phyloP scores from a whole-genome alignment of 2,329 filamentous ascomycete species.

The Diplodia mutila region DNA sequence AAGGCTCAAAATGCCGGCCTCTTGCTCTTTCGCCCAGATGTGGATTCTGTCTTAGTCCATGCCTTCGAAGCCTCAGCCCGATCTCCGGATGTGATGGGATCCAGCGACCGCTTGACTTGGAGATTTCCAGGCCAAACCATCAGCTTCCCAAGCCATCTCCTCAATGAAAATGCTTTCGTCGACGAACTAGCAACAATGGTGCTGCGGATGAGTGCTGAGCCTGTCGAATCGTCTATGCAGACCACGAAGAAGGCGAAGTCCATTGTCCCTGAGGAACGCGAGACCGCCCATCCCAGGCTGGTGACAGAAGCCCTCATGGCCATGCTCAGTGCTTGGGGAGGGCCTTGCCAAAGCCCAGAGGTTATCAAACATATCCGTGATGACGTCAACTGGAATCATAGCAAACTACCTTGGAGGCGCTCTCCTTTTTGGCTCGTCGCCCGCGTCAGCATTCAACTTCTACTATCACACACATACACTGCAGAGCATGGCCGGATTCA shows the following conservation, averaged over 20 bases:
- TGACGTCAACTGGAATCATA: slow-evolving; percentile 51
- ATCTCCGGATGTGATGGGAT: slow-evolving; percentile 44
- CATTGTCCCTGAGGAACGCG: slow-evolving; percentile 48
- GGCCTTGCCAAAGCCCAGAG: slow-evolving; percentile 26
- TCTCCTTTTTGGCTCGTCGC: slow-evolving; percentile 59
- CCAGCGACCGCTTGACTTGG: slow-evolving; percentile 47
- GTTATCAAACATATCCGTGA: slow-evolving; percentile 57
- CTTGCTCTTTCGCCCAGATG: slow-evolving; percentile 39
- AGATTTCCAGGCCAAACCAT: slow-evolving; percentile 51
- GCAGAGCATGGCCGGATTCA: not conserved
- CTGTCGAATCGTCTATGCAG: slow-evolving; percentile 17
- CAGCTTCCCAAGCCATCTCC: slow-evolving; percentile 34
- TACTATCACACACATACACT: not conserved
- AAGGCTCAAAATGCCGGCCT: slow-evolving; percentile 54
- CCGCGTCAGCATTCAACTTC: slow-evolving; percentile 52
- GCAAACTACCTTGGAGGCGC: slow-evolving; percentile 49
- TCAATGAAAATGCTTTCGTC: slow-evolving; percentile 30
- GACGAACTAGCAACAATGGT: slow-evolving; percentile 39
- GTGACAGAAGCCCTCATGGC: slow-evolving; percentile 55
- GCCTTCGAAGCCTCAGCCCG: slow-evolving; percentile 53
- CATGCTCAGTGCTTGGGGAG: not conserved
- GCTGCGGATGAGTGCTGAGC: slow-evolving; percentile 43
- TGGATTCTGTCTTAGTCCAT: slow-evolving; percentile 42
- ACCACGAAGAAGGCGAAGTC: slow-evolving; percentile 44
- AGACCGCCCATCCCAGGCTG: slow-evolving; percentile 55